Conservation (phyloP, 129 eudicot species). For the Artemisia argyi region DNA sequence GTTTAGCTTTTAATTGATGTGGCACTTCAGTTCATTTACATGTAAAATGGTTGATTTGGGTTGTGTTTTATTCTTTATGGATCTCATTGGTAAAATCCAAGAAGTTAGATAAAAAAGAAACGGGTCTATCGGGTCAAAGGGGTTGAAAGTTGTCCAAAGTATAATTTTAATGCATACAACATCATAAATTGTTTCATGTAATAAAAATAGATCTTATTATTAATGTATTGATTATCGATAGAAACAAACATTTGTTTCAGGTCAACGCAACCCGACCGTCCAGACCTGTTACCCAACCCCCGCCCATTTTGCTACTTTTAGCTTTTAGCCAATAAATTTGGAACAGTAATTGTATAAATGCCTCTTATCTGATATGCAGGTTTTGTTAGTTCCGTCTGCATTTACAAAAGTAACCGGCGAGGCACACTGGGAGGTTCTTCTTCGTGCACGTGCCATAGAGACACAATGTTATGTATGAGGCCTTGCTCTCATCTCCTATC, state of each 20-base stretch:
- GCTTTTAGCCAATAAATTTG: constrained; percentile 1
- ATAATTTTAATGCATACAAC: background rate
- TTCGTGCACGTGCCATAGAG: constrained; percentile 97
- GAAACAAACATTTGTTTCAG: too few species aligned
- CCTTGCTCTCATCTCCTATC: constrained; percentile 7
- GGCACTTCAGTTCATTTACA: background rate
- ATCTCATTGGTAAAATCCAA: background rate
- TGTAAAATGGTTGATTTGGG: background rate
- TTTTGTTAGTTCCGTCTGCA: constrained; percentile 86
- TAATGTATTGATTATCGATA: background rate
- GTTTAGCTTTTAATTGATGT: constrained; percentile 12
- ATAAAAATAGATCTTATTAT: background rate
- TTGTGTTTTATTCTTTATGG: background rate
- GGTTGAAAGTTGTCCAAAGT: background rate
- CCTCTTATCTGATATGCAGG: constrained; percentile 41
- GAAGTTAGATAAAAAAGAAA: background rate
- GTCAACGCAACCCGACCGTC: background rate
- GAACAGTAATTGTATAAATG: constrained; percentile 8
- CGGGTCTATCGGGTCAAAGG: background rate
- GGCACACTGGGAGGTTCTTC: constrained; percentile 98
- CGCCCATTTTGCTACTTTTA: background rate
- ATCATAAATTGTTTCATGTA: too few species aligned
- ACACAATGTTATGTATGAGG: constrained; percentile 87
- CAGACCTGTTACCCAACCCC: background rate
- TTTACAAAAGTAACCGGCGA: constrained; percentile 91